Evolutionary conservation across 192 early-diverging fungal genomes (phyloP), one percentile per base, ranked within the genome.

Genomic region (Coemansia furcata): DNA sequence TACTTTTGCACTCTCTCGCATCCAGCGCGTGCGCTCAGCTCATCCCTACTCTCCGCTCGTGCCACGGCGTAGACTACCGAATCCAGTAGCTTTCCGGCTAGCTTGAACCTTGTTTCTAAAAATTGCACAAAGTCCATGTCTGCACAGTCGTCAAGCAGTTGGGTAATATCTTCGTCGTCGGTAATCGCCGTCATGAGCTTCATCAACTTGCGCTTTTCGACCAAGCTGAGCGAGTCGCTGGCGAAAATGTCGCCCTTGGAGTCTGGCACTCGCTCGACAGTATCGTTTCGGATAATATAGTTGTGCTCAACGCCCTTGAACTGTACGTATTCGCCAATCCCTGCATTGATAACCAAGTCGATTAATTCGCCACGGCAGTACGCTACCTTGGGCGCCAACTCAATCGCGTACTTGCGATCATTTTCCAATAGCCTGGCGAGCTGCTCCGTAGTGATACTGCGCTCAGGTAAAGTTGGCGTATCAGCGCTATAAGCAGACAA

Each of bases 231-330:
- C 19, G 87, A 77, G 21, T 89, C 86, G 62, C 87, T 91, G 15
- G 87, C 84, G 86, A 98, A 98, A 17, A 98, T 85, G 72, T 97
- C 96, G 69, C 95, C 95, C 73, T 95, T 97, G 50, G 91, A 90
- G 19, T 89, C 86, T 1, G 96, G 96, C 4, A 95, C 92, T 77
- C 89, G 73, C 50, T 89, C 85, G 17, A 87, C 69, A 0, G 32
- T 40, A 3, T 62, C 69, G 23, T 84, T 66, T 40, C 68, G 76
- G 15, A 64, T 62, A 15, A 96, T 63, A 37, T 85, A 89, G 9
- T 88, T 89, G 10, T 82, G 73, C 57, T 94, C 94, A 12, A 96
- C 66, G 6, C 88, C 87, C 62, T 91, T 90, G 75, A 98, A 98
- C 71, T 97, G 95, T 26, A 97, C 72, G 83, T 95, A 94, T 38